Evolutionary conservation across 768 basidiomycete species (phyloP), one percentile per base, ranked within the genome.

Genomic region (Tephrocybe sp.): DNA sequence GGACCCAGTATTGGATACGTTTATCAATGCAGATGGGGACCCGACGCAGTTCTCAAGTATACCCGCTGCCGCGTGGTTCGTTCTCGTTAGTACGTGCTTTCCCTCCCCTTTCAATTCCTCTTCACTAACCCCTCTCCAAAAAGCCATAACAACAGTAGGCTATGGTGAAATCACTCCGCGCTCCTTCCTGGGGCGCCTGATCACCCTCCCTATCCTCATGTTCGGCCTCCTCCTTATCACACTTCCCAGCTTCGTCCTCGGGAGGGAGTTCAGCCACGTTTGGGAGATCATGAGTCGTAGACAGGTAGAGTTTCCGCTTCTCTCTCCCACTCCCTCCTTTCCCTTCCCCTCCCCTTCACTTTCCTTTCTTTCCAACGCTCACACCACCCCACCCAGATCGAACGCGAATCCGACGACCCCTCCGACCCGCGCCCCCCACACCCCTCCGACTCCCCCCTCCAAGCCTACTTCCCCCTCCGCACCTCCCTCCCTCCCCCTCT

Each of bases 91-190:
- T 88, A 60, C 71, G 86, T 86, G 18, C n/a, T n/a, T n/a, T n/a
- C 16, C 9, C 21, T 34, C 2, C 26, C n/a, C 21, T 13, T 15
- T 25, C 30, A n/a, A 6, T 30, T 30, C 28, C 28, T 30, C 28
- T 7, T 35, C 27, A 8, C 27, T 22, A n/a, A 24, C 43, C 25
- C 8, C 7, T 35, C 9, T 21, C 44, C 21, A 4, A 32, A 8
- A 7, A 41, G 40, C 42, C 18, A 45, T 53, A 1, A 55, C 38
- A 1, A 30, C 44, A 21, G 25, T 38, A 56, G 91, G 93, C 11
- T 96, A 93, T 58, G 93, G 93, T 30, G 93, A 96, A 66, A 90
- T 94, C 46, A 91, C 89, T 0, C 93, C 93, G 0, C 81, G 89
- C 11, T 91, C 91, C 1, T 84, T 88, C 65, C 74, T 95, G n/a